Evolutionary conservation across 2,329 filamentous ascomycete species (phyloP).

Genomic region (Bipolaris oryzae): DNA sequence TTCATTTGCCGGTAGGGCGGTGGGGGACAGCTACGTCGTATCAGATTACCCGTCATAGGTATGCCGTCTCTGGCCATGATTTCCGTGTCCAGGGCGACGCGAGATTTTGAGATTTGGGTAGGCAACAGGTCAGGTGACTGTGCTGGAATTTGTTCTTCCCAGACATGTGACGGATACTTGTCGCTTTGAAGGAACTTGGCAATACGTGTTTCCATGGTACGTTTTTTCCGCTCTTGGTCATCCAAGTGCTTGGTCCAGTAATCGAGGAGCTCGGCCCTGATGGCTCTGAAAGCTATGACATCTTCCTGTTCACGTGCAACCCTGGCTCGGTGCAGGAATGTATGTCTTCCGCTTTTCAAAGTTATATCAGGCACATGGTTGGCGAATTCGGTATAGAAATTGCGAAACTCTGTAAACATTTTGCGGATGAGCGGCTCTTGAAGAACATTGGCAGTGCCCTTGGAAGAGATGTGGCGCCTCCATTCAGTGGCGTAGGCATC

Average conservation of each 20-base stretch:
- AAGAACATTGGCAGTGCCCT: slow-evolving; percentile 10
- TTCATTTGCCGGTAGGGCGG: background rate
- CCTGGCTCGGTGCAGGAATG: slow-evolving; percentile 42
- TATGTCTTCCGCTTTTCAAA: slow-evolving; percentile 17
- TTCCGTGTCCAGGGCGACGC: slow-evolving; percentile 13
- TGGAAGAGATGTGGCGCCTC: slow-evolving; percentile 24
- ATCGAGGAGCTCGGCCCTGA: slow-evolving; percentile 37
- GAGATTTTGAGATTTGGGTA: slow-evolving; percentile 4
- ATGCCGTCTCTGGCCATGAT: slow-evolving; percentile 21
- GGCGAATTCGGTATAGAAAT: slow-evolving; percentile 36
- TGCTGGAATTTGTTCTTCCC: slow-evolving; percentile 6
- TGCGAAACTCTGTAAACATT: slow-evolving; percentile 45
- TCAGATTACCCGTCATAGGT: slow-evolving; percentile 16
- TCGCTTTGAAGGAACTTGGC: slow-evolving; percentile 33
- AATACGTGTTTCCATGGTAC: slow-evolving; percentile 26
- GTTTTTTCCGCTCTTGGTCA: slow-evolving; percentile 29
- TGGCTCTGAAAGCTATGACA: slow-evolving; percentile 32
- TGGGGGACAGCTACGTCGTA: background rate
- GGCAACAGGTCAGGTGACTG: background rate
- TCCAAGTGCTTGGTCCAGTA: slow-evolving; percentile 40
- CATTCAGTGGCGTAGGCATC: slow-evolving; percentile 32
- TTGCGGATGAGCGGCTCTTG: slow-evolving; percentile 32
- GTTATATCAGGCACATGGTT: slow-evolving; percentile 23
- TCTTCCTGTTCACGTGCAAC: slow-evolving; percentile 45
- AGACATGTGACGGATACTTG: slow-evolving; percentile 30